These are phyloP conservation scores for Gossypium schwendimanii DNA, from an alignment of 441 rosid species.

Conservation along the genomic window DNA sequence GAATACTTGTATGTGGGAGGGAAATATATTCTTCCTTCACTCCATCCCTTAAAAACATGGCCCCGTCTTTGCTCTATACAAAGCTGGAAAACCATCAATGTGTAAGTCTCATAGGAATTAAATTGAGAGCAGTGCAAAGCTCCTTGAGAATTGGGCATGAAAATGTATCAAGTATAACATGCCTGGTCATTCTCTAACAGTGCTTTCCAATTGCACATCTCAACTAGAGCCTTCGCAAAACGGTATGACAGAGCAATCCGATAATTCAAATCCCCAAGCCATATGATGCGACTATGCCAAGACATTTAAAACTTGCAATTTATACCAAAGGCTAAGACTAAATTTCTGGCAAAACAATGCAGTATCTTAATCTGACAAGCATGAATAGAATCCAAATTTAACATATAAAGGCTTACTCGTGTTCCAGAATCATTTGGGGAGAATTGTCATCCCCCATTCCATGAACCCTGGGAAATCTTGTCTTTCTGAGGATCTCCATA, in stretches of 20 bases:
- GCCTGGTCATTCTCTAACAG: constrained; percentile 95
- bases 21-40: constrained; percentile 84
- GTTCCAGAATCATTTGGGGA: constrained; percentile 83
- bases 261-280: constrained; percentile 98
- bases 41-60: constrained; percentile 82
- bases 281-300: constrained; percentile 68
- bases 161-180: constrained; percentile 17
- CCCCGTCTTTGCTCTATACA: constrained; percentile 74
- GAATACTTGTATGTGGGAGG: constrained; percentile 99
- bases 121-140: background rate
- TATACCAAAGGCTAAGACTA: background rate
- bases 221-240: constrained; percentile 87
- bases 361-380: background rate
- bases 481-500: constrained; percentile 90
- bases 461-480: constrained; percentile 84
- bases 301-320: constrained; percentile 10
- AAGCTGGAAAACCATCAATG: constrained; percentile 41
- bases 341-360: background rate
- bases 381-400: constrained; percentile 1
- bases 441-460: constrained; percentile 56
- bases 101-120: constrained; percentile 12
- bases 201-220: constrained; percentile 91
- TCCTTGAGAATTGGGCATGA: background rate
- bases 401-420: constrained; percentile 52
- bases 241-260: constrained; percentile 83